Conservation (phyloP, 371 early-diverging fungal genomes). For the Dinochytrium kinnereticum region DNA sequence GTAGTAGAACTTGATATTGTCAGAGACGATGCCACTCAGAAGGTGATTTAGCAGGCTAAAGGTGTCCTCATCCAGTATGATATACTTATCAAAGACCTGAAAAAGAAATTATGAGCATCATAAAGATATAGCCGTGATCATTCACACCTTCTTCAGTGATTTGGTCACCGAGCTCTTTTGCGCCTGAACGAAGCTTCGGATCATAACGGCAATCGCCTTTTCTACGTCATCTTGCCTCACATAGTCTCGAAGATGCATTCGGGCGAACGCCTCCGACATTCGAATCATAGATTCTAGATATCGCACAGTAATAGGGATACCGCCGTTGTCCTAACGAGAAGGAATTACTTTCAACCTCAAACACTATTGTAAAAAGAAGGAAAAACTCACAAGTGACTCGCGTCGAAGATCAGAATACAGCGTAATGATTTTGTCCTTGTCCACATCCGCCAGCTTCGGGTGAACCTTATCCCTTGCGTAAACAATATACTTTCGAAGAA, state of each 20-base stretch:
- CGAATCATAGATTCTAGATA: conserved; percentile 98
- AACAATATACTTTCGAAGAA: conserved; percentile 83
- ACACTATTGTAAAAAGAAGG: background rate
- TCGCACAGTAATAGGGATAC: conserved; percentile 98
- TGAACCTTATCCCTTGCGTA: conserved; percentile 90
- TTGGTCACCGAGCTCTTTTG: conserved; percentile 97
- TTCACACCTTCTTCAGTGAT: conserved; percentile 55
- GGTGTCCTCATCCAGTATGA: conserved; percentile 76
- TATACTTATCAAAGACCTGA: conserved; percentile 84
- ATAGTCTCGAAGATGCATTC: conserved; percentile 95
- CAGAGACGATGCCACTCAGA: conserved; percentile 75
- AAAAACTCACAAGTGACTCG: conserved; percentile 71
- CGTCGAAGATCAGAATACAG: conserved; percentile 94
- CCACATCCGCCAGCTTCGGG: conserved; percentile 73
- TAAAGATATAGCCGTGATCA: no score
- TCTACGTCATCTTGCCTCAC: conserved; percentile 96
- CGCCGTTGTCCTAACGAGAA: conserved; percentile 59
- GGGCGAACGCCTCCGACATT: conserved; percentile 97
- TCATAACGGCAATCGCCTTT: conserved; percentile 90
- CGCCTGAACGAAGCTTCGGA: conserved; percentile 95
- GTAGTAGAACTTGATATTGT: conserved; percentile 75
- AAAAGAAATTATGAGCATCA: no score
- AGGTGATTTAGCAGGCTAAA: conserved; percentile 78
- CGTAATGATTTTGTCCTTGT: conserved; percentile 83
- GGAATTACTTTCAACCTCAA: background rate